phyloP scores from a whole-genome alignment of 495 filamentous ascomycete genomes.

The Aspergillus mulundensis region DNA sequence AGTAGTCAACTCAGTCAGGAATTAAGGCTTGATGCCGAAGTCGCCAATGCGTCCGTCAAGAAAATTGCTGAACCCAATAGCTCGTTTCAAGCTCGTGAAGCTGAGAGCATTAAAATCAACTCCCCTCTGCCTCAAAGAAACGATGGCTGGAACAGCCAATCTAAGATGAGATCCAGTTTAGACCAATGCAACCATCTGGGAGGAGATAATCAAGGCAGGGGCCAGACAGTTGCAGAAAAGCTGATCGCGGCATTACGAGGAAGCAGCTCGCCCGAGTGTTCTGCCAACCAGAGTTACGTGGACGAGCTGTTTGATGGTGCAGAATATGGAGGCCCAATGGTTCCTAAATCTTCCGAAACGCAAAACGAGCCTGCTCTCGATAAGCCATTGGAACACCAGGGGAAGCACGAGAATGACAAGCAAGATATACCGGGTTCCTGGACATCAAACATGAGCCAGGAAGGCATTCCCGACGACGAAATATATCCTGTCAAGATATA shows the following conservation, averaged over 20 bases:
- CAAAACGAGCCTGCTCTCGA: not conserved
- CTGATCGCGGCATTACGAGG: conserved; percentile 25
- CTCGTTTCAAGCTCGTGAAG: not conserved
- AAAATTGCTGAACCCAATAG: not conserved
- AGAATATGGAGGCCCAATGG: not conserved
- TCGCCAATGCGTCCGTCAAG: not conserved
- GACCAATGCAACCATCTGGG: not conserved
- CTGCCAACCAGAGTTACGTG: not conserved
- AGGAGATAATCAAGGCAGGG: conserved; percentile 19
- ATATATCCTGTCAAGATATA: not conserved
- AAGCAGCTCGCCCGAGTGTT: not conserved
- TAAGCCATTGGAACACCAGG: not conserved
- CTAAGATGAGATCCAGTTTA: not conserved
- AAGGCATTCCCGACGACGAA: not conserved
- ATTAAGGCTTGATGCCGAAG: not conserved
- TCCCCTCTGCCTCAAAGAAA: not conserved
- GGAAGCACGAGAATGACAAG: not conserved
- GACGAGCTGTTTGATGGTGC: not conserved
- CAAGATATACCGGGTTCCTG: not conserved
- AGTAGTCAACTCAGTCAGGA: not conserved
- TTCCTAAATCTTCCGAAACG: not conserved
- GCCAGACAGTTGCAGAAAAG: conserved; percentile 25
- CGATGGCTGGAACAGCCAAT: not conserved
- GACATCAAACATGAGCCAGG: not conserved
- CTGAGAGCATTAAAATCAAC: not conserved